Evolutionary conservation across 257 asterid genomes (phyloP).

Genomic region (Verbena officinalis): DNA sequence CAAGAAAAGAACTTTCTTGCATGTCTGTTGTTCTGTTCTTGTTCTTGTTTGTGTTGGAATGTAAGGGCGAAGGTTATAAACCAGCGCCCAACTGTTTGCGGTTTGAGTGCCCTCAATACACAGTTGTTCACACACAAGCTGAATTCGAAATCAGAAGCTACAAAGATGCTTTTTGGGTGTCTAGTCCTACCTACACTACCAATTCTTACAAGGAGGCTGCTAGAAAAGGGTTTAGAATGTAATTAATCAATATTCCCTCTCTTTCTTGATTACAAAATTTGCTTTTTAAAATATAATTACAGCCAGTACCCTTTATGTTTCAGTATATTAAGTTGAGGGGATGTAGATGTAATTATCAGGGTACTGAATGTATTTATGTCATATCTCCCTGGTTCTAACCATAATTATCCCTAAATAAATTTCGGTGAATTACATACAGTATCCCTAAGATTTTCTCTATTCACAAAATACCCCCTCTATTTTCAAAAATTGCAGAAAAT

Average conservation of each 20-base stretch:
- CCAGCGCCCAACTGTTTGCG: background rate
- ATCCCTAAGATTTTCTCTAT: too few species aligned
- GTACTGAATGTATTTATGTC: too few species aligned
- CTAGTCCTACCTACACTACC: background rate
- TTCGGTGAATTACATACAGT: too few species aligned
- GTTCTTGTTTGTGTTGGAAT: background rate
- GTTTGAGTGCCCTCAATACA: background rate
- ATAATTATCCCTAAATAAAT: too few species aligned
- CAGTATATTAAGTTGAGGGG: too few species aligned
- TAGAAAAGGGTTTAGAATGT: background rate
- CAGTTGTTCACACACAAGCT: background rate
- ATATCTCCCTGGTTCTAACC: too few species aligned
- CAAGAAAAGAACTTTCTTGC: background rate
- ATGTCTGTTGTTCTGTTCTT: background rate
- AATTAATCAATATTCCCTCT: background rate
- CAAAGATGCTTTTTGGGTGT: background rate
- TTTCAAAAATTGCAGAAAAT: too few species aligned
- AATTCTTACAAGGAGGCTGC: conserved; percentile 1
- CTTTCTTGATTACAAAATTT: too few species aligned
- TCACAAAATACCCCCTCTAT: too few species aligned
- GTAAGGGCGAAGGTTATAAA: background rate
- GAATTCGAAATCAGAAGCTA: conserved; percentile 7
- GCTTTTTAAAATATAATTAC: too few species aligned
- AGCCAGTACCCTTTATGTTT: too few species aligned
- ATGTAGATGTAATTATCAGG: too few species aligned